phyloP scores from a whole-genome alignment of 257 asterid genomes.

The Fraxinus anomala region DNA sequence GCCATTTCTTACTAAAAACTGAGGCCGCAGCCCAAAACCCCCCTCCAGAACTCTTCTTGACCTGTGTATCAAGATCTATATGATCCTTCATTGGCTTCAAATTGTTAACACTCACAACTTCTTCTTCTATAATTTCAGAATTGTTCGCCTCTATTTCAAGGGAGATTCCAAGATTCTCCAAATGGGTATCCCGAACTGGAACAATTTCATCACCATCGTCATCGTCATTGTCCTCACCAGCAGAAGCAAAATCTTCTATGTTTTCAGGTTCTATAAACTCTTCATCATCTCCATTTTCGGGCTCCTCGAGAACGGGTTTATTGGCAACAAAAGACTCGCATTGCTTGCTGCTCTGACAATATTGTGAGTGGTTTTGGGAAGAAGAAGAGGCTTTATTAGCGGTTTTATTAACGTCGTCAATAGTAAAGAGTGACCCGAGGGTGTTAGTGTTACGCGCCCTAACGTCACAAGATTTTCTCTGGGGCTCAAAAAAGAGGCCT shows the following conservation, averaged over 20 bases:
- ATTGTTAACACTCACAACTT: conserved; percentile 33
- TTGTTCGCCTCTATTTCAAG: conserved; percentile 41
- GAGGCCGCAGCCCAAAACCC: conserved; percentile 83
- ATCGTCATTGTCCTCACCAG: conserved; percentile 34
- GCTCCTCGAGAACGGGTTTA: conserved; percentile 50
- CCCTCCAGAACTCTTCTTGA: conserved; percentile 62
- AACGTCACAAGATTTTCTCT: conserved; percentile 89
- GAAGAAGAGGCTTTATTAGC: conserved; percentile 28
- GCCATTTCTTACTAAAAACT: conserved; percentile 90
- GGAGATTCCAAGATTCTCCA: conserved; percentile 36
- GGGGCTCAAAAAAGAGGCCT: conserved; percentile 69
- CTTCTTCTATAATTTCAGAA: conserved; percentile 68
- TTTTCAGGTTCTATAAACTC: conserved; percentile 29
- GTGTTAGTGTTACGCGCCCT: conserved; percentile 66
- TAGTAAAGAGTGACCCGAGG: conserved; percentile 59
- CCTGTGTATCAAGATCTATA: conserved; percentile 62
- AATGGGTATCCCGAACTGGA: conserved; percentile 44
- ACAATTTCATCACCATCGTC: conserved; percentile 55
- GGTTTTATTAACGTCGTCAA: conserved; percentile 45
- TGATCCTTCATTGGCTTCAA: conserved; percentile 82
- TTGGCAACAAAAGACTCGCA: conserved; percentile 34
- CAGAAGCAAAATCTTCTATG: conserved; percentile 35
- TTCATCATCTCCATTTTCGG: conserved; percentile 38
- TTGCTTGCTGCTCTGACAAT: conserved; percentile 21
- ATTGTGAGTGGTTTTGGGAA: conserved; percentile 23